Evolutionary conservation across 169 alveolate genomes (phyloP), one percentile per base, ranked within the genome.

Genomic region (Plasmodium yoelii): DNA sequence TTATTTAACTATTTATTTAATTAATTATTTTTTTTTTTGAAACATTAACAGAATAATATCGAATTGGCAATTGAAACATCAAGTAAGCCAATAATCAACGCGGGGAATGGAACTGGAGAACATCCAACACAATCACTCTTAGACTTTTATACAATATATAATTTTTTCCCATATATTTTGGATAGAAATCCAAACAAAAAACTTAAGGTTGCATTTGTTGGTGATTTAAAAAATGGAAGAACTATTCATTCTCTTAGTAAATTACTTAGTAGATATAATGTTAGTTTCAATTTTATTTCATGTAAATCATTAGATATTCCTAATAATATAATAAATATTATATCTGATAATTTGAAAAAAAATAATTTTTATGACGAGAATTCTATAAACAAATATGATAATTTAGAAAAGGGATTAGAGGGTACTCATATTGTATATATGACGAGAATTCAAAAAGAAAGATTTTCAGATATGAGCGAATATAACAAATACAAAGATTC

Each of bases 71-170:
- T 87, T 39, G 53, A 34, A 49, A 44, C 84, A 2, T 87, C 93
- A 22, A 59, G 26, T 55, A 94, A 94, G 10, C 95, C 96, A 55
- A 89, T 95, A 73, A 93, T 95, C 86, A 95, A 95, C 49, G 97
- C 95, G 3, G 97, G 97, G 24, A 95, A 94, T 61, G 97, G 97
- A 39, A 59, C 93, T 4, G 96, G 97, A 4, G 97, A 95, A 84
- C 97, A 95, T 88, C 97, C 97, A 19, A 94, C 96, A 12, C 97
- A 95, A 82, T 96, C 97, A 2, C 93, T 95, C 24, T 88, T 94
- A 13, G 97, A 95, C 88, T 70, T 95, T 22, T 94, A 93, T 87
- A 95, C 97, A 5, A 82, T 95, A n/a, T 87, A 74, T 55, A 87
- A 88, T 63, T 91, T 65, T 73, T 94, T 94, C 73, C 94, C 95